Evolutionary conservation across 768 basidiomycete genomes (phyloP), one percentile per base, ranked within the genome.

Genomic region (Boletellus ananiceps): DNA sequence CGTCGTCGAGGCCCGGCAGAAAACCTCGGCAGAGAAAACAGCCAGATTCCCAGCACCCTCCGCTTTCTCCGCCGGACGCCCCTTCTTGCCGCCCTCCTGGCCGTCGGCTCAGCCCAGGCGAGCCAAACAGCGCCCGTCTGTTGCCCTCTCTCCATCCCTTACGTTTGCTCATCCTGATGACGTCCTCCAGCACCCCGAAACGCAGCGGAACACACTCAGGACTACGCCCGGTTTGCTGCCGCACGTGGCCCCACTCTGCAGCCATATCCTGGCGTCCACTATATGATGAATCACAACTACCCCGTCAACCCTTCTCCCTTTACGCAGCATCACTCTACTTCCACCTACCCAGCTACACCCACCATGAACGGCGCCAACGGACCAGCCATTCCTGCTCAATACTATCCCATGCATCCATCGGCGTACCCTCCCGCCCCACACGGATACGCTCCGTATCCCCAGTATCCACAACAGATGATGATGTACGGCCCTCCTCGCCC

Each of bases 261-360:
- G 58, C 77, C 80, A 14, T 83, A 81, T 65, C 79, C 80, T 40
- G 72, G 71, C 21, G 71, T 77, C 8, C 81, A 78, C 40, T 71
- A 64, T 59, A 73, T 82, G 65, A 88, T 87, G 84, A 88, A 87
- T 64, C 81, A 82, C 46, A 69, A 78, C 51, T 88, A 86, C 40
- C 76, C 82, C 21, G 70, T 80, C 56, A 81, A 79, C 60, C 78
- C 80, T 51, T 74, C 83, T 48, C 71, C 73, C 11, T 77, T 74
- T 54, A 56, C 74, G 21, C 72, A 74, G 38, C 67, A 71, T 16
- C 70, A 70, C 69, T 57, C 67, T 53, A 11, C 75, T 60, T 54
- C 80, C 68, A 33, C 65, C 41, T 53, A 69, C 34, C 60, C 66
- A 42, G 45, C 65, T 27, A 54, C 61, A 13, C 59, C 69, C 13